Conservation (phyloP, 129 eudicot genomes). For the Arctium lappa region DNA sequence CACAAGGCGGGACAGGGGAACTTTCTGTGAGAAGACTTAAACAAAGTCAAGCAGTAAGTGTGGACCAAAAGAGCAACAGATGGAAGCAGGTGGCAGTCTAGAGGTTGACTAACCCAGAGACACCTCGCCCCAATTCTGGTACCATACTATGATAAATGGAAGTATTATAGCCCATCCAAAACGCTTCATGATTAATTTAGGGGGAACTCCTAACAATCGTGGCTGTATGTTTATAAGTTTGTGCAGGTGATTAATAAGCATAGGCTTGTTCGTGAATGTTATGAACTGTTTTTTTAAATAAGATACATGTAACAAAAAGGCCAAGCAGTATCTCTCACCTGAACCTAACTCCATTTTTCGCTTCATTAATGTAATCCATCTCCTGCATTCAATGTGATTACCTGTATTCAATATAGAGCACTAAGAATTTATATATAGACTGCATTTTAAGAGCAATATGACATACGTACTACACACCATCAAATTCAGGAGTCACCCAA, state of each 20-base stretch:
- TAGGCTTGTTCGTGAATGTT: background rate
- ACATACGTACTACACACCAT: background rate
- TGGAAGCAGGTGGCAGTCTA: background rate
- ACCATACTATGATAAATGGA: background rate
- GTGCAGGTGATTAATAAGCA: background rate
- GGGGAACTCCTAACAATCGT: background rate
- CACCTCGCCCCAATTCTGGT: background rate
- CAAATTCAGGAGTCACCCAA: background rate
- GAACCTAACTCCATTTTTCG: constrained; percentile 78
- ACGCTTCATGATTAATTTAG: background rate
- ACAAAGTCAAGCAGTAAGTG: background rate
- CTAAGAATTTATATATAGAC: constrained; percentile 51
- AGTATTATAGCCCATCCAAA: background rate
- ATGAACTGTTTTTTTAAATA: background rate
- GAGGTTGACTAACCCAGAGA: background rate
- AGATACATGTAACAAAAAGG: constrained; percentile 6
- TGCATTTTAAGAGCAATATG: constrained; percentile 9
- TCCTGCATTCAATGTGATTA: constrained; percentile 99
- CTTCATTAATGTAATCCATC: constrained; percentile 97
- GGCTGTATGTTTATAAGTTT: background rate
- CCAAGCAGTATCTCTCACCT: constrained; percentile 39
- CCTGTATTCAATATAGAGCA: constrained; percentile 99
- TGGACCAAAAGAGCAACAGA: background rate
- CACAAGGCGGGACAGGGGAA: background rate
- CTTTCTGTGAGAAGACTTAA: background rate